Base-by-base conservation (phyloP, 2,329 filamentous ascomycete genomes). In the Coniochaeta prunicola region DNA sequence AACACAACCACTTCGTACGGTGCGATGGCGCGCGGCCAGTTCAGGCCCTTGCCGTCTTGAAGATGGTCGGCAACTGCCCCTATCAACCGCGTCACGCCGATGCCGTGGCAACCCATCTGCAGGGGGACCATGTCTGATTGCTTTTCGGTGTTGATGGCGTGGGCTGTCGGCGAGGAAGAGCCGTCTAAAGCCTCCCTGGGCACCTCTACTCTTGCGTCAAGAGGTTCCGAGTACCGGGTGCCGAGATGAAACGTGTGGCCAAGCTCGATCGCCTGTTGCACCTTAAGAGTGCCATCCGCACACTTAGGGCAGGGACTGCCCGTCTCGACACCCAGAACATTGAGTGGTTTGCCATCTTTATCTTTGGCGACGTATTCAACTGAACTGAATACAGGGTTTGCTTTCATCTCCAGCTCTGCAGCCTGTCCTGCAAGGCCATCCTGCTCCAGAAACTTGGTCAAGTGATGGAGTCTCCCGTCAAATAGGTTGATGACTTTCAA, bases 61-160 rank as follows among this genome's bases (percentile, higher is more conserved):
- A 91, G 77, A 40, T 88, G 82, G 63, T 93, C 88, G 1, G 92
- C 92, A 0, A 94, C 85, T 1, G 94, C 91, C 9, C 88, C 92
- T 61, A 99, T 87, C 66, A 99, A 86, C 50, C 94, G 88, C 5
- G 92, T 96, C 19, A 99, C 85, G 1, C 94, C 94, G 61, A 99
- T 96, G 0, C 94, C 94, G 69, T 97, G 91, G 70, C 94, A 99
- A 58, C 94, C 94, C 94, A 99, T 99, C 64, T 96, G 85, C 67
- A 96, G 81, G 0, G 86, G 79, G 0, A 85, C 78, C 5, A 33
- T 57, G 4, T 57, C 48, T 28, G 64, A 68, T n/a, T 54, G 30
- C 30, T 54, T 36, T 10, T 33, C 53, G 30, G 30, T 36, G 30
- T 10, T 34, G 15, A 15, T 13, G 34, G 26, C 54, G 9, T 4